phyloP scores from a whole-genome alignment of 441 rosid genomes.

The Omphalea diandra region DNA sequence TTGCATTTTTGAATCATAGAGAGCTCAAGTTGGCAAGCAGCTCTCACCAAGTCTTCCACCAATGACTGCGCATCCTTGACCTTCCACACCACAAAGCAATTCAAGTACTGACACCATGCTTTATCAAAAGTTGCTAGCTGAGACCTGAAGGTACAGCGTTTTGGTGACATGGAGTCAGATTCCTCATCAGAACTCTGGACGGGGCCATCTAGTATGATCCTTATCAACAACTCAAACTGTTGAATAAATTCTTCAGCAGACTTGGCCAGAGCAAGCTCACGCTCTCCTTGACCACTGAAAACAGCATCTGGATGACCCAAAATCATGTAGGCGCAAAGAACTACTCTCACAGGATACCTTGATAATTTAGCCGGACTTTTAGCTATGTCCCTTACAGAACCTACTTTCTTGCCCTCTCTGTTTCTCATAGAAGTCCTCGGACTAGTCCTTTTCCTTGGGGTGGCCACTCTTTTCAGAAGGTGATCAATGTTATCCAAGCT shows the following conservation, averaged over 20 bases:
- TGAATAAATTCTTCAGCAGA: constrained; percentile 62
- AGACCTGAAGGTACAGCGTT: constrained; percentile 63
- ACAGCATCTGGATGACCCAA: constrained; percentile 97
- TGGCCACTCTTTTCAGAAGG: constrained; percentile 78
- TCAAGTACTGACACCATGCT: constrained; percentile 82
- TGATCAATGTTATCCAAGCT: constrained; percentile 73
- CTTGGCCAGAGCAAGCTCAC: constrained; percentile 65
- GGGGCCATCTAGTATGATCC: constrained; percentile 72
- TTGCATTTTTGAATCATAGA: constrained; percentile 94
- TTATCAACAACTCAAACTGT: constrained; percentile 73
- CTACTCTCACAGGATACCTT: constrained; percentile 84
- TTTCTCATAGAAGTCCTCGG: constrained; percentile 42
- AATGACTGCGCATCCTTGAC: constrained; percentile 85
- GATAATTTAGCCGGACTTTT: constrained; percentile 40
- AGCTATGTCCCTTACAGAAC: constrained; percentile 7
- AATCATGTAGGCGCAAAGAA: constrained; percentile 92
- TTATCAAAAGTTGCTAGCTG: constrained; percentile 81
- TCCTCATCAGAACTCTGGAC: constrained; percentile 57
- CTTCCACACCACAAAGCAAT: constrained; percentile 91
- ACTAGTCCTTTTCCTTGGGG: constrained; percentile 57
- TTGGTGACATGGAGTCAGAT: constrained; percentile 37
- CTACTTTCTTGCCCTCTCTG: constrained; percentile 29
- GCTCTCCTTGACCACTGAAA: constrained; percentile 80
- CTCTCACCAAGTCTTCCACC: constrained; percentile 91
- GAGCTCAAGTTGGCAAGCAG: constrained; percentile 98